Evolutionary conservation across 1,139 yeast genomes (phyloP), one percentile per base, ranked within the genome.

Genomic region (Candida pseudoviswanathii): DNA sequence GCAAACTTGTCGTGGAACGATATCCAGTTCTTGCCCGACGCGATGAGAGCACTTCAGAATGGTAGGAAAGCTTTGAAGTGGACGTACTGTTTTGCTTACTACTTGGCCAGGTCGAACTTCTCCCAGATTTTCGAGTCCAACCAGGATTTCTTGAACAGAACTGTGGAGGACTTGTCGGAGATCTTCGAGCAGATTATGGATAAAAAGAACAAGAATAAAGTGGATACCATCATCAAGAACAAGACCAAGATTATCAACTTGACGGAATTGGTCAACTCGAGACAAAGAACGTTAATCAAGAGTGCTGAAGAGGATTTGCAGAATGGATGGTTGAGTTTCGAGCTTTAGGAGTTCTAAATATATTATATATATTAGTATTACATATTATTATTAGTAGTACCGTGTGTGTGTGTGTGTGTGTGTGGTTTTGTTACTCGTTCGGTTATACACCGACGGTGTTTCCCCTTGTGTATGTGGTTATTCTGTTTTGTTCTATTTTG

Each of bases 51-150:
- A 1, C 70, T 91, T 49, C 75, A 85, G 36, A 80, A 78, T 49
- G 89, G 96, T 2, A 75, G 98, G 51, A 84, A 84, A 44, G 83
- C 92, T 2, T 72, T 94, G 47, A 89, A 90, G 68, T 94, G 98
- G 98, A 85, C 97, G 0, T 92, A 89, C 67, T 91, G 92, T 4
- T 81, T 90, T 63, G 86, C 90, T 2, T 94, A 71, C 61, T 89
- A 85, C 63, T 73, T 90, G 39, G 76, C 76, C 40, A 70, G 70
- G 34, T 70, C 76, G 41, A 73, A 79, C 51, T 73, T 75, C 56
- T 76, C 82, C 5, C 78, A 79, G 46, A 79, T 90, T 10, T 84
- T 90, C 59, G 96, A 90, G 59, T 84, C 81, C 50, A 84, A 84
- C 60, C 97, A 91, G 64, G 84, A 80, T 51, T 82, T 82, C 49